A percentile compares a stretch with the other conserved stretches of the same genome.
phyloP scores from a whole-genome alignment of 305 asterid species.

The Andrographis paniculata region DNA sequence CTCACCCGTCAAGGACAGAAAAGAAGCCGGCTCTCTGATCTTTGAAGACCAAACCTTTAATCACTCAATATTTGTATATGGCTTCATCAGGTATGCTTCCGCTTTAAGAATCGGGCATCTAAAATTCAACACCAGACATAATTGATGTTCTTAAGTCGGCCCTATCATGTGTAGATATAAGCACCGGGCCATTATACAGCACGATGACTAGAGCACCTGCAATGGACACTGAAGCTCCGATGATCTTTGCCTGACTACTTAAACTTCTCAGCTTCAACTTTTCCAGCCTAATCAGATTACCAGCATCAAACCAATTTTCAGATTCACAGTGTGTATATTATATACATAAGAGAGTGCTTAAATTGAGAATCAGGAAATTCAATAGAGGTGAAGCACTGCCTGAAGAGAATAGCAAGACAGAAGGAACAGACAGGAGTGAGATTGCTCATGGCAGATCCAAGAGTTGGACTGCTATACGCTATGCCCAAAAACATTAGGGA shows the following conservation, averaged over 20 bases:
- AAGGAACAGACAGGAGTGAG: conserved; percentile 34
- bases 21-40: no score
- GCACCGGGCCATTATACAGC: neutral
- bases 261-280: conserved; percentile 24
- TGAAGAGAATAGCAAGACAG: conserved; percentile 30
- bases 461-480: conserved; percentile 30
- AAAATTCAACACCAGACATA: neutral
- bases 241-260: conserved; percentile 18
- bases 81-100: no score
- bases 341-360: no score
- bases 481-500: conserved; percentile 25
- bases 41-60: no score
- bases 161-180: neutral
- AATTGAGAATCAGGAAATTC: no score
- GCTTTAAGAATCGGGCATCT: no score
- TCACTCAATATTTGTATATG: no score
- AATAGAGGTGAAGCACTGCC: conserved; percentile 17
- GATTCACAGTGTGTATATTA: neutral
- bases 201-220: neutral
- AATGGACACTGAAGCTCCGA: neutral
- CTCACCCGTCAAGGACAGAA: no score
- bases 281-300: conserved; percentile 25
- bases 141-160: no score
- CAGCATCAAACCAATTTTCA: no score
- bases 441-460: conserved; percentile 45